phyloP scores from a whole-genome alignment of 2,329 filamentous ascomycete genomes.

The Alternaria rosae region DNA sequence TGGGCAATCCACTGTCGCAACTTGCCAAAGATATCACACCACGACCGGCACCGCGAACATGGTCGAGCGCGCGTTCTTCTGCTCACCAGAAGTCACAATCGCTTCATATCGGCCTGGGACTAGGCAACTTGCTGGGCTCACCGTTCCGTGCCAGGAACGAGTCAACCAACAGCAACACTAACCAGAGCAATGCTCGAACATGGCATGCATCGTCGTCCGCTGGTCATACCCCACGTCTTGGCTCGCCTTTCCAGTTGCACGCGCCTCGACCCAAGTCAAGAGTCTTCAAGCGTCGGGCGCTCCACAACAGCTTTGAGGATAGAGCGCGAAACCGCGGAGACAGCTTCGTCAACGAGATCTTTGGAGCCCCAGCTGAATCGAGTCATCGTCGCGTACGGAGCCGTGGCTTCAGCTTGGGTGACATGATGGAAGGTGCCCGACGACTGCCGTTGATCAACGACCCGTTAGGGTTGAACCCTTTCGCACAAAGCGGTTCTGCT shows the following conservation, averaged over 20 bases:
- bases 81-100: constrained; percentile 62
- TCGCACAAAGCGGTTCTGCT: constrained; percentile 29
- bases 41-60: constrained; percentile 48
- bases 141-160: constrained; percentile 51
- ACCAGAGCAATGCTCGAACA: constrained; percentile 41
- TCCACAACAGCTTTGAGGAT: constrained; percentile 62
- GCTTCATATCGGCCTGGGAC: constrained; percentile 56
- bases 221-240: constrained; percentile 44
- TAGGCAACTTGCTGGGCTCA: constrained; percentile 53
- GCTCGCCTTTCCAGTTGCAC: constrained; percentile 64
- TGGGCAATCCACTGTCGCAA: constrained; percentile 57
- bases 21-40: constrained; percentile 50
- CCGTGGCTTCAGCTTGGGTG: constrained; percentile 68
- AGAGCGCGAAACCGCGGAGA: constrained; percentile 46
- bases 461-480: constrained; percentile 46
- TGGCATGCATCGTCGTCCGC: constrained; percentile 43
- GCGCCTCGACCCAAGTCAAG: constrained; percentile 59
- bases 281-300: constrained; percentile 65
- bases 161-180: constrained; percentile 34
- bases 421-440: constrained; percentile 59
- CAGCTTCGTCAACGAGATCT: constrained; percentile 55
- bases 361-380: constrained; percentile 57
- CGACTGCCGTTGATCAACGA: constrained; percentile 63
- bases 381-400: constrained; percentile 65
- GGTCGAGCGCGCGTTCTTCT: constrained; percentile 56